phyloP scores from a whole-genome alignment of 805 yeast species.

The Cyberlindnera misumaiensis region DNA sequence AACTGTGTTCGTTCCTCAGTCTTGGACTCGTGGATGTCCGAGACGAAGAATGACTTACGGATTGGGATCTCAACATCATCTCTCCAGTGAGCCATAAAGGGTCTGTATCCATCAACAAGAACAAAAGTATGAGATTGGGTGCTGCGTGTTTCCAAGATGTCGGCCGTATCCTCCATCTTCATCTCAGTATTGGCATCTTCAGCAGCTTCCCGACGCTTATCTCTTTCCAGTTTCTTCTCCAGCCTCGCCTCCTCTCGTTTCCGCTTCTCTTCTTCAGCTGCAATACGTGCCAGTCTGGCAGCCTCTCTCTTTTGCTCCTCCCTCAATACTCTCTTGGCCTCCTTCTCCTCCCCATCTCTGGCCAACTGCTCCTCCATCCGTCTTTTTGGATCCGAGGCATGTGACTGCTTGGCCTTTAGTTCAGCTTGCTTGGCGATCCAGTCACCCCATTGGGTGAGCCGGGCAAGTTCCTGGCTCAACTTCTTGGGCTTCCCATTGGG shows the following conservation, averaged over 20 bases:
- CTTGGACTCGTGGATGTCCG: slow-evolving; percentile 22
- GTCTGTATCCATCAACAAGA: slow-evolving; percentile 20
- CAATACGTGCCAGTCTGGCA: neutral
- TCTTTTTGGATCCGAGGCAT: slow-evolving; percentile 2
- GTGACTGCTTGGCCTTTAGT: neutral
- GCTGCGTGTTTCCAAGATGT: slow-evolving; percentile 1
- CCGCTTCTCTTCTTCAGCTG: slow-evolving; percentile 4
- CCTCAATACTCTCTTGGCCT: slow-evolving; percentile 3
- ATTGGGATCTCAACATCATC: slow-evolving; percentile 20
- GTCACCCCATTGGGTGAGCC: slow-evolving; percentile 5
- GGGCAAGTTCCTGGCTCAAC: slow-evolving; percentile 1
- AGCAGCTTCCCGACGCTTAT: neutral
- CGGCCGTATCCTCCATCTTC: slow-evolving; percentile 1
- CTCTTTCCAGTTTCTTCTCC: neutral
- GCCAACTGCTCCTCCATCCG: slow-evolving; percentile 5
- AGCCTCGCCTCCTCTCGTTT: slow-evolving; percentile 1
- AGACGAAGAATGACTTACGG: slow-evolving; percentile 24
- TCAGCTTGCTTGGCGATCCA: slow-evolving; percentile 6
- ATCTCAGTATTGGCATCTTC: neutral
- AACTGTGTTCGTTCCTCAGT: slow-evolving; percentile 11
- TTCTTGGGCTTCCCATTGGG: slow-evolving; percentile 3
- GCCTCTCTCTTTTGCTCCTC: slow-evolving; percentile 2
- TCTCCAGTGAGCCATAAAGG: slow-evolving; percentile 15
- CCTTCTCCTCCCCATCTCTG: slow-evolving; percentile 3
- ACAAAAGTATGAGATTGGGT: neutral